Conservation (phyloP, 192 early-diverging fungal species). For the Blastocladiella britannica region DNA sequence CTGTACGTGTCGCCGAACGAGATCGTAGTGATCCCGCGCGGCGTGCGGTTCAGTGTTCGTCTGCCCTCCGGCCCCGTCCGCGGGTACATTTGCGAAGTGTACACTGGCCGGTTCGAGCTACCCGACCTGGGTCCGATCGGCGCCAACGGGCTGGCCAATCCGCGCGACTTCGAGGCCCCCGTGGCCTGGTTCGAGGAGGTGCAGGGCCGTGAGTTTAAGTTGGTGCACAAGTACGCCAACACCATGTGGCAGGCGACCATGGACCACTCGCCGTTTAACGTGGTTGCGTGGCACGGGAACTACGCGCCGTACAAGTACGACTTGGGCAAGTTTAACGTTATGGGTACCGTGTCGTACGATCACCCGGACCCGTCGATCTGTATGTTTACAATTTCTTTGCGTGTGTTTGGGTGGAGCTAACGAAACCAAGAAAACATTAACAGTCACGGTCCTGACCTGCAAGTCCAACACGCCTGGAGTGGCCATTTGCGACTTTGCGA, state of each 20-base stretch:
- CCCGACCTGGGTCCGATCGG: constrained; percentile 92
- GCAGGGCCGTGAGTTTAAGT: constrained; percentile 26
- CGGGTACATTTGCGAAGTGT: constrained; percentile 82
- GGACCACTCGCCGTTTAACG: constrained; percentile 79
- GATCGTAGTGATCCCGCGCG: constrained; percentile 81
- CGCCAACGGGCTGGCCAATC: constrained; percentile 85
- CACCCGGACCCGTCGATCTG: constrained; percentile 93
- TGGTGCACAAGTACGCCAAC: constrained; percentile 10
- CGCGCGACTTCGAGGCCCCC: constrained; percentile 82
- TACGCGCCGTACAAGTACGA: constrained; percentile 90
- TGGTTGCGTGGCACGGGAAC: constrained; percentile 97
- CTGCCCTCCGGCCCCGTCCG: constrained; percentile 61
- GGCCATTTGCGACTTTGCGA: constrained; percentile 84
- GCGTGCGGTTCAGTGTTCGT: constrained; percentile 63
- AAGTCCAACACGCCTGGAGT: constrained; percentile 68
- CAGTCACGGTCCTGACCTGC: constrained; percentile 81
- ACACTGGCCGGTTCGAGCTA: constrained; percentile 72
- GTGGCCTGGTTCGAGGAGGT: constrained; percentile 48
- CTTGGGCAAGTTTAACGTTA: constrained; percentile 54
- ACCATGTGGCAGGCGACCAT: background rate
- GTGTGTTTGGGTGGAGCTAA: too few relatives aligned
- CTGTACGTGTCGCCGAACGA: constrained; percentile 69
- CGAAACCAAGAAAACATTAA: too few relatives aligned
- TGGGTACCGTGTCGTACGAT: constrained; percentile 78
- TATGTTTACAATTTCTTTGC: too few relatives aligned